Percentiles rank a stretch among this genome's conserved stretches.
Evolutionary conservation across 2,329 filamentous ascomycete genomes (phyloP).

Genomic region (Coniochaeta sp.): DNA sequence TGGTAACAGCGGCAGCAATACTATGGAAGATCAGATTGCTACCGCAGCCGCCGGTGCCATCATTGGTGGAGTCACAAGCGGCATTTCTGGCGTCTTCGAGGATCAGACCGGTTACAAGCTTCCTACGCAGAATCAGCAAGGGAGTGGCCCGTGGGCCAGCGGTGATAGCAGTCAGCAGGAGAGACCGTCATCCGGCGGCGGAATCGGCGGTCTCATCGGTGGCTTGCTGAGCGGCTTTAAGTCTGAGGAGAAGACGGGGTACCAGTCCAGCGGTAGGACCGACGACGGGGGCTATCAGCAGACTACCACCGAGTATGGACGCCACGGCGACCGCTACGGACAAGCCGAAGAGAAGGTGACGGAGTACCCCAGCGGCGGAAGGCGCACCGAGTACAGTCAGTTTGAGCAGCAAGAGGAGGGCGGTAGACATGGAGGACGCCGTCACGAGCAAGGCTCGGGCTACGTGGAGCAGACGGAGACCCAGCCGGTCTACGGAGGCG

Average conservation of each 20-base stretch:
- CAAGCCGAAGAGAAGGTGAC: constrained; percentile 55
- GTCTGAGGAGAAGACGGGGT: constrained; percentile 41
- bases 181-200: constrained; percentile 11
- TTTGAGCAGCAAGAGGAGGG: constrained; percentile 33
- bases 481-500: constrained; percentile 40
- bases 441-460: constrained; percentile 38
- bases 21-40: constrained; percentile 49
- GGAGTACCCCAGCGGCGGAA: constrained; percentile 48
- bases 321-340: constrained; percentile 48
- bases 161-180: constrained; percentile 22
- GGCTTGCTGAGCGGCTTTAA: constrained; percentile 53
- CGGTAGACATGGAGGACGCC: constrained; percentile 10
- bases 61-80: constrained; percentile 49
- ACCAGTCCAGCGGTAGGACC: constrained; percentile 40
- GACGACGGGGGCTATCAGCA: constrained; percentile 56
- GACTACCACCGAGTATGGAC: constrained; percentile 55
- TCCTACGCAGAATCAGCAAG: constrained; percentile 17
- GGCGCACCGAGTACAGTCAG: constrained; percentile 52
- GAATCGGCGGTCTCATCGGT: constrained; percentile 58
- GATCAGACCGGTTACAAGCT: constrained; percentile 37
- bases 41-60: constrained; percentile 48
- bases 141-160: constrained; percentile 12
- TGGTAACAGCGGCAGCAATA: constrained; percentile 26
- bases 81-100: constrained; percentile 37
- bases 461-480: constrained; percentile 54